These are phyloP conservation scores for Calocybe gangraenosa DNA, from an alignment of 768 basidiomycete genomes.

Conservation along the genomic window DNA sequence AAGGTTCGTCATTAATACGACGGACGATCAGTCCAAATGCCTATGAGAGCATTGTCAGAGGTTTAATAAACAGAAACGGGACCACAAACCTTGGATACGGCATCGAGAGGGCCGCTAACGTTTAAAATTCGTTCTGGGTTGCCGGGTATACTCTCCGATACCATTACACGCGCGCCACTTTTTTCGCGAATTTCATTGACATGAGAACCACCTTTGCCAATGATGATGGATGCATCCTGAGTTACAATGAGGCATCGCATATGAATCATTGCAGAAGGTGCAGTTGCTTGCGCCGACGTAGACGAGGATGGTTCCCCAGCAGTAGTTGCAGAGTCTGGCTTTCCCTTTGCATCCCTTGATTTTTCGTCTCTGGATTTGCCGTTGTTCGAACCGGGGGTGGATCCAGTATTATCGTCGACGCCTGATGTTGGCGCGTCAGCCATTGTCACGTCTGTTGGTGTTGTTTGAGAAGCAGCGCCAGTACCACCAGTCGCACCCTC, in stretches of 20 bases:
- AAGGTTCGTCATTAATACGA: slow-evolving; percentile 98
- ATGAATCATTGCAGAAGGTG: slow-evolving; percentile 83
- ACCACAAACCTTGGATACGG: slow-evolving; percentile 86
- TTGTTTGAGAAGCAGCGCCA: slow-evolving; percentile 37
- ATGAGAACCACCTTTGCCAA: slow-evolving; percentile 92
- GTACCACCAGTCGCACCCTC: slow-evolving; percentile 50
- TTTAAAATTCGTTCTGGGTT: slow-evolving; percentile 99
- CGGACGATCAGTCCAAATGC: slow-evolving; percentile 98
- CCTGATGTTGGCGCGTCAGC: slow-evolving; percentile 49
- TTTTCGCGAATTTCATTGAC: slow-evolving; percentile 99
- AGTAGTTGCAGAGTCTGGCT: slow-evolving; percentile 43
- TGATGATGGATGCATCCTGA: slow-evolving; percentile 98
- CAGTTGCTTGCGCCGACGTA: slow-evolving; percentile 32
- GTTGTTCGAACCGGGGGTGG: slow-evolving; percentile 43
- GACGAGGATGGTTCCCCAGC: slow-evolving; percentile 50
- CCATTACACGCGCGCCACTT: slow-evolving; percentile 93
- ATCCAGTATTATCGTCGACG: slow-evolving; percentile 55
- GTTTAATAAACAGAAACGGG: background rate
- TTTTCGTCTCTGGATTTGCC: slow-evolving; percentile 41
- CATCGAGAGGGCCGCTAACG: slow-evolving; percentile 93
- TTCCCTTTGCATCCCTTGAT: slow-evolving; percentile 29
- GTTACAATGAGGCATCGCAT: slow-evolving; percentile 99
- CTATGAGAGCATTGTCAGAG: slow-evolving; percentile 34
- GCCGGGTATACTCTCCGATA: slow-evolving; percentile 97
- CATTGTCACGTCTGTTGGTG: slow-evolving; percentile 64